phyloP scores from a whole-genome alignment of 257 asterid species.

The Solanum chilense region DNA sequence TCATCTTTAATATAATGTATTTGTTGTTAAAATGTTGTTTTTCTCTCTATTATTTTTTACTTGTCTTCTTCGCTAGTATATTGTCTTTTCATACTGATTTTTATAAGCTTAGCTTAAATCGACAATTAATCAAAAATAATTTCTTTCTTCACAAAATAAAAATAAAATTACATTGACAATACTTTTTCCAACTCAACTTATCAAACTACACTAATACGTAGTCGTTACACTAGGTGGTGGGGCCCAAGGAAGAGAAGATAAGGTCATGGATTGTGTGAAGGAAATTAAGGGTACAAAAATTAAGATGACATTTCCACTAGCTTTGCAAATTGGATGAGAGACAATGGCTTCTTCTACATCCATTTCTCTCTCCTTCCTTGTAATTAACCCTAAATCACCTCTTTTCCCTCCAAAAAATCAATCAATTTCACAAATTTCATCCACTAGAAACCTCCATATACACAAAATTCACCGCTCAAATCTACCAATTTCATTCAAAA shows the following conservation, averaged over 20 bases:
- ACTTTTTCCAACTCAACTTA: not conserved
- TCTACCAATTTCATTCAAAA: not conserved
- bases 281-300: not conserved
- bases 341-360: not conserved
- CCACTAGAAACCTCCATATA: not conserved
- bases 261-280: not conserved
- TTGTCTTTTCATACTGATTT: no score
- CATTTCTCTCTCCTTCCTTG: not conserved
- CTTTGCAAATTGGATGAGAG: not conserved
- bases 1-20: not conserved
- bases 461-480: not conserved
- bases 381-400: not conserved
- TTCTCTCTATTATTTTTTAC: not conserved
- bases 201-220: not conserved
- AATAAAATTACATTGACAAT: no score
- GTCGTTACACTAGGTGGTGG: not conserved
- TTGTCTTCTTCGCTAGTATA: not conserved
- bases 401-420: not conserved
- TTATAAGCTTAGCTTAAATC: not conserved
- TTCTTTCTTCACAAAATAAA: not conserved
- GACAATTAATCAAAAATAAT: fast-evolving
- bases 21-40: not conserved
- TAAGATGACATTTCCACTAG: not conserved
- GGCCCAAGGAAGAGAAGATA: not conserved
- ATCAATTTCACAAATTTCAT: not conserved